Percentiles rank a stretch among this genome's conserved stretches.
Conservation (phyloP, 169 alveolate genomes). For the Plasmodium gonderi region DNA sequence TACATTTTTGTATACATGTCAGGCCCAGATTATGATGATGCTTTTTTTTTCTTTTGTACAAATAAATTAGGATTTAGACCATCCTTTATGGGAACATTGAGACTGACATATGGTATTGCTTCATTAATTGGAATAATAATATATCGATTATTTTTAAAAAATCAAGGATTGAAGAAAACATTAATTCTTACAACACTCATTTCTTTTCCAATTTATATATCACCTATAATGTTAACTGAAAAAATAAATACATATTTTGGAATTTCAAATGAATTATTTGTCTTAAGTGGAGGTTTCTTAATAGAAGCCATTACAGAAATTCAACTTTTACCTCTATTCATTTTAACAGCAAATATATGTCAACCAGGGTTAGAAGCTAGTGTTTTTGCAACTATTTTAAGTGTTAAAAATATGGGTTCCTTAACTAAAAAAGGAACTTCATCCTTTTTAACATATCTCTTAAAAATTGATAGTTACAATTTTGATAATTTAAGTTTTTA, state of each 20-base stretch:
- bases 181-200: slow-evolving; percentile 91
- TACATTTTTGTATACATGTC: slow-evolving; percentile 90
- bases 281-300: slow-evolving; percentile 91
- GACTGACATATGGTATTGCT: slow-evolving; percentile 93
- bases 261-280: slow-evolving; percentile 92
- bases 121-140: slow-evolving; percentile 91
- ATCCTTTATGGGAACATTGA: slow-evolving; percentile 94
- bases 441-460: slow-evolving; percentile 89
- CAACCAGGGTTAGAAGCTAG: slow-evolving; percentile 98
- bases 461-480: slow-evolving; percentile 92
- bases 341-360: slow-evolving; percentile 93
- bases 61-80: slow-evolving; percentile 93
- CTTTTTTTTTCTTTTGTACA: slow-evolving; percentile 95
- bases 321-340: slow-evolving; percentile 94
- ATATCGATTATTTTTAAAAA: slow-evolving; percentile 89
- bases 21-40: slow-evolving; percentile 94
- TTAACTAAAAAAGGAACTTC: slow-evolving; percentile 92
- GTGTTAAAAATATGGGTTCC: slow-evolving; percentile 94
- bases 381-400: slow-evolving; percentile 94
- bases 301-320: slow-evolving; percentile 93
- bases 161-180: slow-evolving; percentile 89
- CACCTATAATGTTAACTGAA: slow-evolving; percentile 90
- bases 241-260: slow-evolving; percentile 89
- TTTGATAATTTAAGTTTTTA: slow-evolving; percentile 91
- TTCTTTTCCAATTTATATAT: slow-evolving; percentile 84